phyloP scores from a whole-genome alignment of 169 alveolate species.

The Plasmodium reichenowi region DNA sequence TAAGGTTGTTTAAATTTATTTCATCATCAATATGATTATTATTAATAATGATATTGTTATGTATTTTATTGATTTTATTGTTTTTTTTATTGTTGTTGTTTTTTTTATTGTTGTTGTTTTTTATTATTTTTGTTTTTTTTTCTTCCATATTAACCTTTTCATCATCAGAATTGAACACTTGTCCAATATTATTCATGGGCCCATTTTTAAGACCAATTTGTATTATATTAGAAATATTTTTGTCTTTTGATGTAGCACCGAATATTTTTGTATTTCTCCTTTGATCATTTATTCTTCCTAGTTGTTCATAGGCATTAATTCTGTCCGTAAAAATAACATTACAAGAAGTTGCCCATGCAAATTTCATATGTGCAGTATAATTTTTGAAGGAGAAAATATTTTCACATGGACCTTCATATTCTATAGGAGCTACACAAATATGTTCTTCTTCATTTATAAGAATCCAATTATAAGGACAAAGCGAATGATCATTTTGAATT shows the following conservation, averaged over 20 bases:
- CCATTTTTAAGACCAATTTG: constrained; percentile 43
- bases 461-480: constrained; percentile 75
- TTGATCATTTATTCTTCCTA: not conserved
- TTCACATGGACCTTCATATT: constrained; percentile 82
- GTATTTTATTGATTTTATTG: constrained; percentile 50
- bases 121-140: constrained; percentile 6
- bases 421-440: constrained; percentile 55
- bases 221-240: not conserved
- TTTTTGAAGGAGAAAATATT: constrained; percentile 77
- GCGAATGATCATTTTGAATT: constrained; percentile 36
- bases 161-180: constrained; percentile 4
- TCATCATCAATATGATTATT: constrained; percentile 26
- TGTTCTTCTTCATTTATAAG: constrained; percentile 28
- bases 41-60: constrained; percentile 20
- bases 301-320: not conserved
- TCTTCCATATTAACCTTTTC: constrained; percentile 1
- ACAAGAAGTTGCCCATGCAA: constrained; percentile 83
- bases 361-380: constrained; percentile 78
- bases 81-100: constrained; percentile 43
- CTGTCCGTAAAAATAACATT: constrained; percentile 52
- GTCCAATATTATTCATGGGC: constrained; percentile 34
- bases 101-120: constrained; percentile 56
- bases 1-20: constrained; percentile 31
- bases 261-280: not conserved
- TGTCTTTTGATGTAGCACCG: not conserved